Evolutionary conservation across 192 early-diverging fungal species (phyloP).

Genomic region (Backusella sp.): DNA sequence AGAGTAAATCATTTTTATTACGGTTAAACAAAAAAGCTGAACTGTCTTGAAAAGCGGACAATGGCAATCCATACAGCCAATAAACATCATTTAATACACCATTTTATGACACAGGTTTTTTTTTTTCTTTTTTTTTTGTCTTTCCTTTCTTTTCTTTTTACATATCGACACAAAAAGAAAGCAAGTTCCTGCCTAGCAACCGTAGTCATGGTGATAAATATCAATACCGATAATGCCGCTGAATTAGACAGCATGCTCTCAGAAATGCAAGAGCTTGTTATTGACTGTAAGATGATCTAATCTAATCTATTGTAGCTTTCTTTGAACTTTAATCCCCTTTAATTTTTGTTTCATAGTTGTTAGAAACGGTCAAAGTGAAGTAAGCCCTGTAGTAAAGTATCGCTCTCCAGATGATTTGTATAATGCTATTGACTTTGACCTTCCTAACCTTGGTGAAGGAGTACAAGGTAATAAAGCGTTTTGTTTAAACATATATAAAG

Average conservation of each 20-base stretch:
- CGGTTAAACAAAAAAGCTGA: neutral
- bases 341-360: constrained; percentile 36
- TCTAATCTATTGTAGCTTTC: neutral
- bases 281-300: neutral
- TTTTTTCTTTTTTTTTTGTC: neutral
- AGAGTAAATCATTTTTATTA: neutral
- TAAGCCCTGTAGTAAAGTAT: constrained; percentile 38
- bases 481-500: neutral
- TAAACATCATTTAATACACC: neutral
- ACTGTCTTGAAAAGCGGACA: neutral
- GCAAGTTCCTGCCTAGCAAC: neutral
- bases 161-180: neutral
- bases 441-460: constrained; percentile 42
- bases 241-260: constrained; percentile 25
- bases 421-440: constrained; percentile 45
- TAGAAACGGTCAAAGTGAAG: constrained; percentile 38
- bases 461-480: constrained; percentile 39
- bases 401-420: constrained; percentile 45
- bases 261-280: constrained; percentile 18
- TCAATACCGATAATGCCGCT: constrained; percentile 2
- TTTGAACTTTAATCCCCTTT: constrained; percentile 7
- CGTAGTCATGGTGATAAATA: constrained; percentile 12
- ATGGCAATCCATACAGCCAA: neutral
- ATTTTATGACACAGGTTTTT: neutral
- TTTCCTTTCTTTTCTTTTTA: neutral